A percentile compares a stretch with the other conserved stretches of the same genome.
phyloP scores from a whole-genome alignment of 495 filamentous ascomycete genomes.

The Xylaria telfairii region DNA sequence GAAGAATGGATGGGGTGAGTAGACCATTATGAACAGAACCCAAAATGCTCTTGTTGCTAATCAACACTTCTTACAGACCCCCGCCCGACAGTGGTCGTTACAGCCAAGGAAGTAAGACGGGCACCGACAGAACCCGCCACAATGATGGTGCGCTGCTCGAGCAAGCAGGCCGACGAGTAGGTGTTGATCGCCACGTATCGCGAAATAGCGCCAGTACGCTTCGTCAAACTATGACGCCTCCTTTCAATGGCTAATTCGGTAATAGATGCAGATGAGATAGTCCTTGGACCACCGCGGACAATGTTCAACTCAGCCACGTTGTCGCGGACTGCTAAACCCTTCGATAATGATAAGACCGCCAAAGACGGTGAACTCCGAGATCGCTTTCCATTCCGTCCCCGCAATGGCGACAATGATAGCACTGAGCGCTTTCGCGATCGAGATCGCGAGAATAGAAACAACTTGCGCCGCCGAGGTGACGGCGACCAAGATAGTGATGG shows the following conservation, averaged over 20 bases:
- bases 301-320: constrained; percentile 83
- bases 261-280: constrained; percentile 75
- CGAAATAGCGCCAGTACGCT: constrained; percentile 59
- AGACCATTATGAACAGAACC: neutral
- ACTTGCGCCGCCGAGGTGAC: constrained; percentile 56
- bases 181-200: constrained; percentile 66
- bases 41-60: constrained; percentile 28
- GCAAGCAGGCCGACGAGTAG: constrained; percentile 61
- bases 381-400: constrained; percentile 69
- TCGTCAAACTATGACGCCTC: constrained; percentile 27
- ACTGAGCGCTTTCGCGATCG: constrained; percentile 42
- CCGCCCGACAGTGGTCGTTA: constrained; percentile 52
- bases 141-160: constrained; percentile 50
- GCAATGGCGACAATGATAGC: constrained; percentile 71
- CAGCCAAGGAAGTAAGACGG: constrained; percentile 43
- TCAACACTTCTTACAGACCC: constrained; percentile 39
- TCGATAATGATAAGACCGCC: constrained; percentile 55
- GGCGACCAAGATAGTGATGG: constrained; percentile 63
- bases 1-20: constrained; percentile 99
- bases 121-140: constrained; percentile 50
- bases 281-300: constrained; percentile 87
- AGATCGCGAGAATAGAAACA: constrained; percentile 55
- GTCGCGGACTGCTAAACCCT: constrained; percentile 59
- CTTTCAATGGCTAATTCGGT: constrained; percentile 26
- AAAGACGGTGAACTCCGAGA: constrained; percentile 62